A percentile compares a stretch with the other conserved stretches of the same genome.
These are phyloP conservation scores for Lunasporangiospora selenospora DNA, from an alignment of 192 early-diverging fungal species.

Conservation along the genomic window DNA sequence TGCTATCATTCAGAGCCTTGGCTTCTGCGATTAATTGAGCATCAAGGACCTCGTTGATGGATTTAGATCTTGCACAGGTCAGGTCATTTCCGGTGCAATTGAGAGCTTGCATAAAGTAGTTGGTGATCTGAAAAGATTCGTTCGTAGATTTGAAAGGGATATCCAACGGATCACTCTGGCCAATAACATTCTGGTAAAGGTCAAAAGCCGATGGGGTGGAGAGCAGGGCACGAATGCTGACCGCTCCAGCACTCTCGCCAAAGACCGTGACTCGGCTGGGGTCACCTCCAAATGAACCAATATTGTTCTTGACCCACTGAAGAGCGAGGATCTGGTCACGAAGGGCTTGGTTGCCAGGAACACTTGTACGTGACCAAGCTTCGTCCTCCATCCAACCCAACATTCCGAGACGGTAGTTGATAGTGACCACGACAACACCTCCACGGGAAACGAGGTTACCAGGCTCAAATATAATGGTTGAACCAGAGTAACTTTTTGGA, in stretches of 20 bases:
- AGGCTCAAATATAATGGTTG: slow-evolving; percentile 25
- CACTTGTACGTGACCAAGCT: neutral
- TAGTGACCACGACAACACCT: slow-evolving; percentile 40
- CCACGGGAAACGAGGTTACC: slow-evolving; percentile 42
- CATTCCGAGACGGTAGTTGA: slow-evolving; percentile 44
- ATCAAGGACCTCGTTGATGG: slow-evolving; percentile 4
- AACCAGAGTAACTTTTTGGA: slow-evolving; percentile 24
- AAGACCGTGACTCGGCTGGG: slow-evolving; percentile 51
- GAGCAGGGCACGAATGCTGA: slow-evolving; percentile 44
- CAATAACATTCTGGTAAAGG: slow-evolving; percentile 50
- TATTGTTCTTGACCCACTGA: slow-evolving; percentile 61
- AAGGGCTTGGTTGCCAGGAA: slow-evolving; percentile 41
- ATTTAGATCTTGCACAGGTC: slow-evolving; percentile 15
- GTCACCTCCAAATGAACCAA: slow-evolving; percentile 63
- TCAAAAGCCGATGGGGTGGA: slow-evolving; percentile 43
- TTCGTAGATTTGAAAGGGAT: slow-evolving; percentile 32
- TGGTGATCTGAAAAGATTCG: slow-evolving; percentile 1
- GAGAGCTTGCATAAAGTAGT: slow-evolving; percentile 19
- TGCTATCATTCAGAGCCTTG: slow-evolving; percentile 19
- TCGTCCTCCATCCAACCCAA: slow-evolving; percentile 26
- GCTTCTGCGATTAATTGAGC: slow-evolving; percentile 18
- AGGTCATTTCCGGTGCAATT: slow-evolving; percentile 11
- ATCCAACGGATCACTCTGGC: slow-evolving; percentile 52
- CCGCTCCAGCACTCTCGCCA: slow-evolving; percentile 47
- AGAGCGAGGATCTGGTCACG: slow-evolving; percentile 62